phyloP scores from a whole-genome alignment of 23 red algal species.

The Agarophyton chilense region DNA sequence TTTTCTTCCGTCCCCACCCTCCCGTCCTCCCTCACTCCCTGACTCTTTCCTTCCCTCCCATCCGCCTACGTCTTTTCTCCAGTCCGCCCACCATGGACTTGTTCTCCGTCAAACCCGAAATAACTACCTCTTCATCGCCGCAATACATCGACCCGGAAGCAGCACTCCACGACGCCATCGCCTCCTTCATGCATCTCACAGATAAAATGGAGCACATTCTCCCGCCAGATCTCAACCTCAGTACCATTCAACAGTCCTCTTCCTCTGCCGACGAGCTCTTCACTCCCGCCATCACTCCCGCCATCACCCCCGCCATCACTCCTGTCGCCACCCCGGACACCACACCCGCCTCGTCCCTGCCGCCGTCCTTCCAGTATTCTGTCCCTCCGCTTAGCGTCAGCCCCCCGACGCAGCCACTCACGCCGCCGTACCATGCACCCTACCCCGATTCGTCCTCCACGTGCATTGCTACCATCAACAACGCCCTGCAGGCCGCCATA shows the following conservation, averaged over 20 bases:
- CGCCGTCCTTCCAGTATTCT: not conserved
- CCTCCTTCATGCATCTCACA: constrained; percentile 51
- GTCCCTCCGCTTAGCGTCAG: not conserved
- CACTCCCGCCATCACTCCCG: not conserved
- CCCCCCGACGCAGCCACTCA: not conserved
- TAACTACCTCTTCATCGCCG: not conserved
- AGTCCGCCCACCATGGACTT: not conserved
- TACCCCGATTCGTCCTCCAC: not conserved
- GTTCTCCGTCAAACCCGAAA: constrained; percentile 2
- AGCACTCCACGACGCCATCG: constrained; percentile 26
- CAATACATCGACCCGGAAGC: not conserved
- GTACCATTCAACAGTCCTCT: not conserved
- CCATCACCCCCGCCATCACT: not conserved
- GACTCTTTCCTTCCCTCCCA: not conserved
- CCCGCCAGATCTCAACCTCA: constrained; percentile 37
- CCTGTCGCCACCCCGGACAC: not conserved
- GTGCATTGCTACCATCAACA: constrained; percentile 25
- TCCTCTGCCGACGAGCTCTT: not conserved
- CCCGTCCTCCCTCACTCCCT: not conserved
- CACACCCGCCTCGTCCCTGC: not conserved
- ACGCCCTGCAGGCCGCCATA: constrained; percentile 2
- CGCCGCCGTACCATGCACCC: not conserved
- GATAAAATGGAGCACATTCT: constrained; percentile 47
- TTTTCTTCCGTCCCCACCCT: not conserved
- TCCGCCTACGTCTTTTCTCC: not conserved